Evolutionary conservation across 768 basidiomycete species (phyloP).

Genomic region (Multifurca ochricompacta): DNA sequence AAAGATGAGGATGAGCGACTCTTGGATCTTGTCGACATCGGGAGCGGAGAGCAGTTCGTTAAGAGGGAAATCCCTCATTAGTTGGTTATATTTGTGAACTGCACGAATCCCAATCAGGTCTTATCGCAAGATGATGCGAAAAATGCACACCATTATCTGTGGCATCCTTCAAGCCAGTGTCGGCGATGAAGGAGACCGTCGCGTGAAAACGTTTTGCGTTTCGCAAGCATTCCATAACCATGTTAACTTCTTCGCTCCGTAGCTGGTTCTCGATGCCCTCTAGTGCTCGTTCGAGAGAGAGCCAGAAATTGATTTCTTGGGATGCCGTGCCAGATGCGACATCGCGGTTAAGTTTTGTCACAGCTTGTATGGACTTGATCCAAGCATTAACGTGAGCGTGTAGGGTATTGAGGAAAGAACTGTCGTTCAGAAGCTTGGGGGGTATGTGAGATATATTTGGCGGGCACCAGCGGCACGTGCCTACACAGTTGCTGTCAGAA

Average conservation of each 20-base stretch:
- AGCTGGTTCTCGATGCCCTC: slow-evolving; percentile 92
- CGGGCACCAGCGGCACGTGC: slow-evolving; percentile 47
- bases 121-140: neutral
- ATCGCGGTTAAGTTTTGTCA: slow-evolving; percentile 92
- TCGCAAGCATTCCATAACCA: slow-evolving; percentile 89
- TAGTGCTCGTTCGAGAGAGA: slow-evolving; percentile 86
- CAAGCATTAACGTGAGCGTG: slow-evolving; percentile 93
- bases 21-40: slow-evolving; percentile 91
- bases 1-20: slow-evolving; percentile 81
- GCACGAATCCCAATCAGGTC: slow-evolving; percentile 1
- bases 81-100: slow-evolving; percentile 97
- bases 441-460: slow-evolving; percentile 74
- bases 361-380: slow-evolving; percentile 97
- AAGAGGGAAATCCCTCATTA: slow-evolving; percentile 98
- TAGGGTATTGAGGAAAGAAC: slow-evolving; percentile 85
- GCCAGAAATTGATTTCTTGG: slow-evolving; percentile 99
- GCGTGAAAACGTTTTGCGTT: slow-evolving; percentile 97
- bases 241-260: slow-evolving; percentile 82
- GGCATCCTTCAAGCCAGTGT: slow-evolving; percentile 93
- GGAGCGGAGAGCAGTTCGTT: slow-evolving; percentile 96
- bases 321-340: slow-evolving; percentile 93
- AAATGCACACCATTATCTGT: slow-evolving; percentile 65
- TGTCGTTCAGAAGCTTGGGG: slow-evolving; percentile 72
- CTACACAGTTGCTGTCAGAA: neutral
- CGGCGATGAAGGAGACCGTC: slow-evolving; percentile 95